Conservation (phyloP, 2,329 filamentous ascomycete genomes). For the Fusarium liriodendri region DNA sequence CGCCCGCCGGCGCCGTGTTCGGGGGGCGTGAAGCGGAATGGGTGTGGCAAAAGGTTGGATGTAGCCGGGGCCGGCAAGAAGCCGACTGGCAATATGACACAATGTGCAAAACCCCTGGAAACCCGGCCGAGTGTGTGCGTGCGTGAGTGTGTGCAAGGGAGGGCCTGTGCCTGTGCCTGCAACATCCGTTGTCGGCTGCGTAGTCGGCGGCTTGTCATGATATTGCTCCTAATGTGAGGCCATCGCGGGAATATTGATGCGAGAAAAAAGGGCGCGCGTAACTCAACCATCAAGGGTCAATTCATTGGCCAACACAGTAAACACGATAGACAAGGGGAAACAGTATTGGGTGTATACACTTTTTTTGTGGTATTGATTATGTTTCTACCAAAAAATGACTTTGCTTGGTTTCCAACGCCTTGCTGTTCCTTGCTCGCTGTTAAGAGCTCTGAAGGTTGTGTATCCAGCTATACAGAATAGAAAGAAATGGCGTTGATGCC, state of each 20-base stretch:
- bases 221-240: conserved; percentile 2
- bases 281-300: not conserved
- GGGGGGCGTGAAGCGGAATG: not conserved
- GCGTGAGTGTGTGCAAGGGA: not conserved
- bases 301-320: not conserved
- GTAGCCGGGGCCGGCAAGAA: conserved; percentile 34
- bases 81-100: conserved; percentile 18
- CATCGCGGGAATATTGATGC: not conserved
- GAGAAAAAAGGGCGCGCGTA: not conserved
- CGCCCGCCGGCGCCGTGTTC: not conserved
- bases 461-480: conserved; percentile 34
- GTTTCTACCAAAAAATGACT: conserved; percentile 30
- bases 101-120: not conserved
- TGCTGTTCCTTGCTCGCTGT: conserved; percentile 41
- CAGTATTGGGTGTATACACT: conserved; percentile 16
- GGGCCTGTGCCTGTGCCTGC: not conserved
- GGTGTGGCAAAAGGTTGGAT: not conserved
- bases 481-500: conserved; percentile 40
- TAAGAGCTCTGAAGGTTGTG: conserved; percentile 31
- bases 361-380: conserved; percentile 28
- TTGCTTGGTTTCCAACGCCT: conserved; percentile 33
- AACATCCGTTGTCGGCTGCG: conserved; percentile 2
- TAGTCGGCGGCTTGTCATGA: conserved; percentile 13
- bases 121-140: not conserved
- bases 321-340: not conserved